Conservation (phyloP, 306 rosid species). For the Sesbania bispinosa region DNA sequence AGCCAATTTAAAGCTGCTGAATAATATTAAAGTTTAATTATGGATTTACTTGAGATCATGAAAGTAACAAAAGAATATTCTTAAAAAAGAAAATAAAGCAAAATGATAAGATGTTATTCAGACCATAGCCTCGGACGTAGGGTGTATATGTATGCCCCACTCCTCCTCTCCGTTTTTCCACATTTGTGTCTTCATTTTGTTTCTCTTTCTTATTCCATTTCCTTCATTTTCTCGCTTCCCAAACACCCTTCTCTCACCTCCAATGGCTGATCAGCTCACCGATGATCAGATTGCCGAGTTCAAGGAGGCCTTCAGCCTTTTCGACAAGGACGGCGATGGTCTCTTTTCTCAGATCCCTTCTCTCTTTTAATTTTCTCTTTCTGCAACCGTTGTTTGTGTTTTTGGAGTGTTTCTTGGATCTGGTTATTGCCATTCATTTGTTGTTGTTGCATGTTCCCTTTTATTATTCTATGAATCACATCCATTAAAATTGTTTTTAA, state of each 20-base stretch:
- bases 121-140: background rate
- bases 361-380: background rate
- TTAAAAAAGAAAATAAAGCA: background rate
- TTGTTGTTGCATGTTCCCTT: background rate
- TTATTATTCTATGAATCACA: too few species aligned
- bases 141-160: background rate
- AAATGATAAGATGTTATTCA: background rate
- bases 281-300: constrained; percentile 85
- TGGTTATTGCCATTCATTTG: background rate
- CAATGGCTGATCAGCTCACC: constrained; percentile 81
- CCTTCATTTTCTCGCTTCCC: constrained; percentile 7
- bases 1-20: too few species aligned
- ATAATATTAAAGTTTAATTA: too few species aligned
- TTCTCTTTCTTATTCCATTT: background rate
- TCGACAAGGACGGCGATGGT: constrained; percentile 92
- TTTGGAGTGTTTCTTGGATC: constrained; percentile 22
- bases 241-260: constrained; percentile 18
- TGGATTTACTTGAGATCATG: too few species aligned
- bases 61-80: too few species aligned
- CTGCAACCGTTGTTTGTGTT: background rate
- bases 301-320: constrained; percentile 81
- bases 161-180: background rate
- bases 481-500: too few species aligned
- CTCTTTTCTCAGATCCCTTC: constrained; percentile 46
- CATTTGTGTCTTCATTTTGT: background rate